Evolutionary conservation across 371 early-diverging fungal species (phyloP), one percentile per base, ranked within the genome.

Genomic region (Coemansia sp.): DNA sequence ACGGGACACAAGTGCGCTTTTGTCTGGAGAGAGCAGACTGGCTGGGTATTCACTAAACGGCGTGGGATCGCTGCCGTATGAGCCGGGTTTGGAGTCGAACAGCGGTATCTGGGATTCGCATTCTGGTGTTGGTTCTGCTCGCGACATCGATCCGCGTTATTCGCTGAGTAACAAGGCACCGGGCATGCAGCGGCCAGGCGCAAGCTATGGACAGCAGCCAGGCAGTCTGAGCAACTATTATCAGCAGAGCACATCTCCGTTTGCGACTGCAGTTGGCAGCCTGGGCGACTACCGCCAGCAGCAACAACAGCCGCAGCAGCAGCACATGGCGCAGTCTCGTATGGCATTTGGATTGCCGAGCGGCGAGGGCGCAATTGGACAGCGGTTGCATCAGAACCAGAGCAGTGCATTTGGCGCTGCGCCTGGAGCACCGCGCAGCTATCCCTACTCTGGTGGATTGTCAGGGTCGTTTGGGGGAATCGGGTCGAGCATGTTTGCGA

Each of bases 1-100:
- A 9, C 16, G 40, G 14, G 42, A 23, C 59, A 5, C n/a, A 54
- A 60, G 70, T 28, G 58, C 72, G 20, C 62, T 72, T 18, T 11
- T 64, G 59, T 18, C 55, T 23, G 59, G 59, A 18, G 72, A 72
- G 37, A n/a, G 65, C 51, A 65, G 54, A 9, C 65, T 69, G 9
- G 70, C 68, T 7, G 72, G 59, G 25, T 67, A 67, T 40, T 71
- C 72, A 39, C 63, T 74, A n/a, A 62, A 59, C 28, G 74, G 71
- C 42, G 61, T 42, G 14, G 62, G 40, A 25, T 53, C 64, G 6
- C 51, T 62, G 28, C 56, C 62, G 14, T 53, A 33, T 42, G 63
- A 59, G 26, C 47, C 40, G 3, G 18, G 40, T 4, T 37, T 53
- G 5, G 56, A 20, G 56, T 23, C 65, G 12, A 51, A 42, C 16